Conservation (phyloP, 148 eudicot genomes). For the Rhododendron ferrugineum region DNA sequence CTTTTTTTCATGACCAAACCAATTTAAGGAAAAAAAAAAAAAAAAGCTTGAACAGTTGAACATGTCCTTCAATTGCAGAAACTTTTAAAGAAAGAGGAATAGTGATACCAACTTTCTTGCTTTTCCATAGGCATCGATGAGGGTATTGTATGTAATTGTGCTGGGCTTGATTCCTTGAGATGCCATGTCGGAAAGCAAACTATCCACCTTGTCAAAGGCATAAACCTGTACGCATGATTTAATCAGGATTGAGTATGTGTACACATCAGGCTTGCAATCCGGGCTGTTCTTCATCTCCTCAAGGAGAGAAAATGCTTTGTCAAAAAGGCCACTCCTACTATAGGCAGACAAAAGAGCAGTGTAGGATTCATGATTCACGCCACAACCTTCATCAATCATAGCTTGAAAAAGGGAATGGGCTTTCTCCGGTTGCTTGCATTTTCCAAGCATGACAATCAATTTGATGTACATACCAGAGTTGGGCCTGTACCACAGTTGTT, state of each 20-base stretch:
- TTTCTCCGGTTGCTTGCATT: conserved; percentile 83
- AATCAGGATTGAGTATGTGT: conserved; percentile 73
- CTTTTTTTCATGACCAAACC: neutral
- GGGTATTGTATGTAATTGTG: conserved; percentile 80
- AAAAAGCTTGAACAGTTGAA: neutral
- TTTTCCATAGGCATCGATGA: conserved; percentile 83
- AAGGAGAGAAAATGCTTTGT: conserved; percentile 68
- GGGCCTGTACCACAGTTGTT: conserved; percentile 92
- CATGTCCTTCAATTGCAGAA: neutral
- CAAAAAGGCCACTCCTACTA: conserved; percentile 70
- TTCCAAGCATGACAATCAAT: conserved; percentile 91
- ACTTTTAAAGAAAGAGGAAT: neutral
- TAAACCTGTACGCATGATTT: conserved; percentile 70
- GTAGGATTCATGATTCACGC: conserved; percentile 57
- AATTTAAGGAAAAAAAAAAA: neutral
- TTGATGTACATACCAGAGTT: conserved; percentile 67
- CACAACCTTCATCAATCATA: conserved; percentile 85
- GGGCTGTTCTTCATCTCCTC: conserved; percentile 65
- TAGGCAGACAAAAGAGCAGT: conserved; percentile 91
- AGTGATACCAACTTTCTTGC: conserved; percentile 50
- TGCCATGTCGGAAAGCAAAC: conserved; percentile 71
- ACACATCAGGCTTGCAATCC: conserved; percentile 71
- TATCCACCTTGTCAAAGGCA: conserved; percentile 56
- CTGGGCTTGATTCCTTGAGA: conserved; percentile 71
- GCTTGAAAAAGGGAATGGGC: conserved; percentile 60